Base-by-base conservation (phyloP, 352 stramenopile species). In the Globisporangium nodosum region DNA sequence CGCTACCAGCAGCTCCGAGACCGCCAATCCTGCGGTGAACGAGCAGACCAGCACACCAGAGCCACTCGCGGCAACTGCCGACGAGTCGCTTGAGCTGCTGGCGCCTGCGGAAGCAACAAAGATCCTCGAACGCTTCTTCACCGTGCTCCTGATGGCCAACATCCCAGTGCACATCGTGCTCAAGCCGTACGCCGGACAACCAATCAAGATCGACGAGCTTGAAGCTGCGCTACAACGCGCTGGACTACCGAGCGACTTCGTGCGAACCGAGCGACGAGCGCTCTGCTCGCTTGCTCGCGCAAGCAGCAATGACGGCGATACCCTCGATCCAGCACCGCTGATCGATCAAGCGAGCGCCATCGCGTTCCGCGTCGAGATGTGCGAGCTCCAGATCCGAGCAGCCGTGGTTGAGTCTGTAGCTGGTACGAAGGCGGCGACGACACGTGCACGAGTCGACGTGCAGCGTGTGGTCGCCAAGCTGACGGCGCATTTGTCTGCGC, bases 311-410 rank as follows among this genome's bases (percentile, higher is more conserved):
- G 11, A n/a, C 11, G 48, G 15, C 20, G 8, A 40, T 5, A 24
- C 40, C 3, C 6, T 73, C 5, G 57, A 65, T 18, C 15, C 45
- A 3, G 30, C 58, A 3, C 8, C 40, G 15, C 37, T 78, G 2
- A 21, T 58, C 6, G 70, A 81, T 15, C 47, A 71, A 5, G 62
- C 62, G 1, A 61, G 62, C 2, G 59, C 61, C 1, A 54, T 65
- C n/a, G 66, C 60, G 3, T 85, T 85, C 55, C 66, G 61, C 13
- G 52, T 78, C 21, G 74, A 85, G 56, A 59, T 81, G 35, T 66
- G 74, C 48, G 74, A 85, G 56, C 76, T 76, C 54, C 69, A 85
- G 55, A 51, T 85, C 15, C 74, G 74, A 5, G 54, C 67, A 8
- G 66, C 68, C 0, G 49, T 81, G 27, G 24, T 65, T 0, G 52